These are phyloP conservation scores for Spathaspora arborariae DNA, from an alignment of 805 yeast genomes.

Conservation along the genomic window DNA sequence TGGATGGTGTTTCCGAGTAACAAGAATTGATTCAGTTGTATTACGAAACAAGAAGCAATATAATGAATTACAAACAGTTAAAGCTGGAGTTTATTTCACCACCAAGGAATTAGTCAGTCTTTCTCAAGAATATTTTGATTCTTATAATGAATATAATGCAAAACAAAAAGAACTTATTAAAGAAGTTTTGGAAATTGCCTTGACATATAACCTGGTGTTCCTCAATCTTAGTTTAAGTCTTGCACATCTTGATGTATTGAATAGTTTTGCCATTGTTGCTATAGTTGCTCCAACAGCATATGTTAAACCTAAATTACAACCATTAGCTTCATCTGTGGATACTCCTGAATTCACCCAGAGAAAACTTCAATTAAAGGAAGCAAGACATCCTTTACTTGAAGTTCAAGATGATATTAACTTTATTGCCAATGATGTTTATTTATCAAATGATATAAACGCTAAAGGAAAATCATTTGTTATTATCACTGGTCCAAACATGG, in stretches of 20 bases:
- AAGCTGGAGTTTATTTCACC: conserved; percentile 93
- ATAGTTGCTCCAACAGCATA: conserved; percentile 78
- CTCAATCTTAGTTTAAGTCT: conserved; percentile 61
- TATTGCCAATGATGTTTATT: conserved; percentile 82
- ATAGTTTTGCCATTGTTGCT: conserved; percentile 80
- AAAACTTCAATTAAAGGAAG: conserved; percentile 55
- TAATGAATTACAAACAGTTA: conserved; percentile 82
- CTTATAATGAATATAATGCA: conserved; percentile 63
- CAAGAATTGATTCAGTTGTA: conserved; percentile 83
- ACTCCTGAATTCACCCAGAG: conserved; percentile 33
- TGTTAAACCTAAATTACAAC: conserved; percentile 66
- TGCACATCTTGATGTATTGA: conserved; percentile 78
- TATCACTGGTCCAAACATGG: conserved; percentile 97
- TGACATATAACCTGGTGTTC: conserved; percentile 78
- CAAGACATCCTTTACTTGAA: conserved; percentile 94
- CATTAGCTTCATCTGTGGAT: conserved; percentile 34
- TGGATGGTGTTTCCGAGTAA: conserved; percentile 93
- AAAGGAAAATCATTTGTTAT: conserved; percentile 53
- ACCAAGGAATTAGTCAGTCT: conserved; percentile 60
- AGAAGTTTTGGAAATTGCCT: conserved; percentile 76
- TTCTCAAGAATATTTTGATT: conserved; percentile 53
- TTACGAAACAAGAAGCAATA: conserved; percentile 61
- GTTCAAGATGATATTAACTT: conserved; percentile 87
- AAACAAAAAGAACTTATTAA: conserved; percentile 77
- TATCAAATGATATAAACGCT: conserved; percentile 34